Evolutionary conservation across 2,329 filamentous ascomycete genomes (phyloP), one percentile per base, ranked within the genome.

Genomic region (Pyrenochaeta sp.): DNA sequence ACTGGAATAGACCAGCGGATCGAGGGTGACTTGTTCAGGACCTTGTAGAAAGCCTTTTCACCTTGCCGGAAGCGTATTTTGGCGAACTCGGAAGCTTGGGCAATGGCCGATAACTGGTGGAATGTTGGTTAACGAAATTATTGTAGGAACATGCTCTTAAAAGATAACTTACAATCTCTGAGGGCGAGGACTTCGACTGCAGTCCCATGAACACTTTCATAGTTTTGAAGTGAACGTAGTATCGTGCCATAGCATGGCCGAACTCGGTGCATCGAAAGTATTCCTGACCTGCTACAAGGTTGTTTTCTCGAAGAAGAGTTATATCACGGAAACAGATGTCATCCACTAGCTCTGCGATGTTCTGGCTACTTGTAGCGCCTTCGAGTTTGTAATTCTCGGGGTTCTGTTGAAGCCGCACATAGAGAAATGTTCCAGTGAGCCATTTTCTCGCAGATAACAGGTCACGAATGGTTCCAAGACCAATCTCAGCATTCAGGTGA

Each of bases 401-500:
- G 60, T 93, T 92, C 48, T 87, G 82, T 58, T 86, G 84, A 50
- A 96, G 82, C 13, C 92, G 85, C 37, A 95, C 88, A 60, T 89
- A 90, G 8, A 96, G 80, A 67, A 96, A 96, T 0, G 92, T 95
- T 1, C 91, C 87, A 6, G 80, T 80, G 22, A 96, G 85, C 92
- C 92, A 96, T 59, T 80, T 83, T 60, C 88, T 88, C 10, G 92
- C 92, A 0, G 88, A 86, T 1, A 82, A 72, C 0, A 89, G 73
- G 64, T 89, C 84, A 5, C 79, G 84, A 52, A 96, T 87, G 0
- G 90, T 93, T 0, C 90, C 89, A 1, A 96, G 81, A 1, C 89
- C 89, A 47, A 94, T 90, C 70, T 96, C 92, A 1, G 92, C 92
- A 69, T 96, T 96, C 63, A 96, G 77, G 68, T 96, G 91, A 63